phyloP scores from a whole-genome alignment of 2,329 filamentous ascomycete genomes.

The Onygenales sp. region DNA sequence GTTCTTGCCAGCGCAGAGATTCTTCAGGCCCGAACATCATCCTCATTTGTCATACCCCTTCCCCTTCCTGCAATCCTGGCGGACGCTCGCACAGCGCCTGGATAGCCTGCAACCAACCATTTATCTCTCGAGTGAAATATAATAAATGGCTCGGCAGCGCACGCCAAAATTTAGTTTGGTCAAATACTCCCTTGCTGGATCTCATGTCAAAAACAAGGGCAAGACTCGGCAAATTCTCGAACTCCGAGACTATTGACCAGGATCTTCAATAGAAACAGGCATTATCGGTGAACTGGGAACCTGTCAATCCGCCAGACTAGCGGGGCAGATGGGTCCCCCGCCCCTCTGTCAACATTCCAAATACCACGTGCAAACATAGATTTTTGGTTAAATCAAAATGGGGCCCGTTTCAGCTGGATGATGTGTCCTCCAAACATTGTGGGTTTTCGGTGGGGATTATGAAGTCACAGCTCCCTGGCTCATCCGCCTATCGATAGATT shows the following conservation, averaged over 20 bases:
- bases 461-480: not conserved
- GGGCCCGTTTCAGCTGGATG: not conserved
- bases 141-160: too few species aligned
- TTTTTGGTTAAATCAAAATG: not conserved
- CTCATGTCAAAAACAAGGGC: too few species aligned
- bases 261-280: not conserved
- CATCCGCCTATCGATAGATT: not conserved
- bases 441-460: not conserved
- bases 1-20: too few species aligned
- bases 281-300: not conserved
- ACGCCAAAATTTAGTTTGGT: too few species aligned
- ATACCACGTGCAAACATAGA: not conserved
- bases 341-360: not conserved
- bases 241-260: not conserved
- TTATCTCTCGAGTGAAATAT: too few species aligned
- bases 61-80: too few species aligned
- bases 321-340: not conserved
- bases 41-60: too few species aligned
- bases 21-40: too few species aligned
- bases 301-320: not conserved
- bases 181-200: too few species aligned
- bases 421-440: not conserved
- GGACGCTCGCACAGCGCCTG: too few species aligned
- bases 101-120: too few species aligned
- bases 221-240: not conserved